Base-by-base conservation (phyloP, 169 alveolate genomes). In the Plasmodium relictum region DNA sequence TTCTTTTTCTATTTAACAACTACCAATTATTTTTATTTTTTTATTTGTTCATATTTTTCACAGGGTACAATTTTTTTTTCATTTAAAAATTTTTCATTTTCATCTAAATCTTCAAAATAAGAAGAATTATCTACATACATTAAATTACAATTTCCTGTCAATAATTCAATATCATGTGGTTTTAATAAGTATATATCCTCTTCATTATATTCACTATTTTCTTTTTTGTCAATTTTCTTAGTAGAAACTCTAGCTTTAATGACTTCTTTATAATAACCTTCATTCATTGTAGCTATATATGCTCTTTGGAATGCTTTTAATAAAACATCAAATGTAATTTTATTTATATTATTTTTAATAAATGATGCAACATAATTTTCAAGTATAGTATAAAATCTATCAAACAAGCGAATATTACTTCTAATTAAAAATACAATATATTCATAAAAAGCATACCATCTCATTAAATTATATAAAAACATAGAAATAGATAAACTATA, bases 101-200 rank as follows among this genome's bases (percentile, higher is more conserved):
- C 89, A n/a, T 78, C 89, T 44, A 78, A 59, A 12, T 50, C 80
- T 2, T 78, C 89, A 41, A 78, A 78, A 24, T 22, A 12, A 39
- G 65, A 45, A 3, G 39, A 18, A 14, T 45, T 44, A 69, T 78
- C 89, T 12, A 24, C 20, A 12, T 78, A 78, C 50, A 65, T 58
- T 3, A 63, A 58, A 31, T 39, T 14, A 22, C 44, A 45, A 48
- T 66, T 45, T 0, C 65, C 24, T 58, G 41, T 16, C 0, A 14
- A 8, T 14, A 4, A 20, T 26, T 14, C 69, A 5, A 78, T 78
- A 39, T 78, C 71, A 7, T 45, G 24, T 0, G 68, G 26, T 10
- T 45, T 26, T 6, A 59, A 45, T 22, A 54, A 6, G 3, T 45
- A 24, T 12, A 66, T 10, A n/a, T 74, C 73, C 0, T 8, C 0